Conservation (phyloP, 768 basidiomycete species). For the Suillus lakei region DNA sequence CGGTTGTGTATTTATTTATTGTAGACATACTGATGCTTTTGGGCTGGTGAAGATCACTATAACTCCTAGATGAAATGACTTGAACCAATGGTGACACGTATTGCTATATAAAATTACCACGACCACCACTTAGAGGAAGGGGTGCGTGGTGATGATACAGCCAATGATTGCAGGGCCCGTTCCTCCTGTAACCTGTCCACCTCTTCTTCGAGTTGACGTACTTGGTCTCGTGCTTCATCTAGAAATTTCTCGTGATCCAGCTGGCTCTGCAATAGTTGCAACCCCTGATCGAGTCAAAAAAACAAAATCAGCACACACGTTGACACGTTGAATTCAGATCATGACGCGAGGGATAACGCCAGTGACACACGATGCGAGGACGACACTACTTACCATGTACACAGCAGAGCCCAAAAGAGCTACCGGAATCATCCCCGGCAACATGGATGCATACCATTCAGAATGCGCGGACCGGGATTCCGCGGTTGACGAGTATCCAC, state of each 20-base stretch:
- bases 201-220: constrained; percentile 63
- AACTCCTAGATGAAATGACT: background rate
- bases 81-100: background rate
- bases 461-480: constrained; percentile 54
- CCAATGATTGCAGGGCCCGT: constrained; percentile 8
- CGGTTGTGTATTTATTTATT: background rate
- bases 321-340: constrained; percentile 6
- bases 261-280: constrained; percentile 65
- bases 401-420: constrained; percentile 79
- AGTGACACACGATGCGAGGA: constrained; percentile 9
- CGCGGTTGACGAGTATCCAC: constrained; percentile 2
- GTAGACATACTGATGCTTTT: background rate
- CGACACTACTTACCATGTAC: constrained; percentile 59
- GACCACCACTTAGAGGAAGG: constrained; percentile 28
- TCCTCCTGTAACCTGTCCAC: constrained; percentile 44
- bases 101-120: constrained; percentile 6
- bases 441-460: constrained; percentile 67
- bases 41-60: background rate
- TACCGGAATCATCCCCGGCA: constrained; percentile 81
- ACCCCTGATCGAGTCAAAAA: constrained; percentile 47
- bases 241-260: constrained; percentile 76
- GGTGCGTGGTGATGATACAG: constrained; percentile 7
- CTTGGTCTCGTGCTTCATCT: constrained; percentile 58
- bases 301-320: constrained; percentile 19
- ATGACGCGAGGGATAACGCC: constrained; percentile 6